Base-by-base conservation (phyloP, 2,329 filamentous ascomycete genomes). In the Mycosphaerella sp. region DNA sequence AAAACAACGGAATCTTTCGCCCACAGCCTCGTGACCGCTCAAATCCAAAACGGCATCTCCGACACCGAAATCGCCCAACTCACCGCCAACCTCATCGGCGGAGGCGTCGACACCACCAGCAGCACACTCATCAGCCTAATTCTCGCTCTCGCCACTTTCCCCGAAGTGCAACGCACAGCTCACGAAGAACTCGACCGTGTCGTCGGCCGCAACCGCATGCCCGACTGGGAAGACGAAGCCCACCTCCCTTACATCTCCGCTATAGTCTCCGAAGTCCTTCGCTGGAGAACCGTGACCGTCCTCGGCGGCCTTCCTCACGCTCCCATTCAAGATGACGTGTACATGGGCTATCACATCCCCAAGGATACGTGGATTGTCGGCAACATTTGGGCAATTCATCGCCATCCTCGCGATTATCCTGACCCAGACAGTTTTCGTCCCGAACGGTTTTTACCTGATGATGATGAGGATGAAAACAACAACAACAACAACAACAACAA, bases 251-350 rank as follows among this genome's bases (percentile, higher is more conserved):
- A 70, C 41, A 46, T 66, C 12, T 38, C 41, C 11, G 59, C 55
- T 1, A 57, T 64, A 2, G 61, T 68, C n/a, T 66, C 67, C 31
- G 67, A 69, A 53, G 59, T 60, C 11, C 57, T 69, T 48, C 59
- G 69, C 49, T 69, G 66, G 67, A 51, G 64, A n/a, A 64, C 64
- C 32, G 62, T 47, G 4, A 36, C 34, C 34, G 34, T 36, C 9
- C 34, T 38, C 10, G 34, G 34, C 10, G 34, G 34, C 12, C 34
- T 62, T 0, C 73, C 74, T 0, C 75, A 78, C 48, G 73, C 74
- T 9, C 42, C 52, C 6, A 61, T 46, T 4, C 43, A 58, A 42
- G 51, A 62, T n/a, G 63, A 63, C 23, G 46, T 51, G 3, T 64
- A 63, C 44, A 45, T 45, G 31, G 53, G 48, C 11, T 58, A 54